phyloP scores from a whole-genome alignment of 2,329 filamentous ascomycete genomes.

The Xylariaceae sp. region DNA sequence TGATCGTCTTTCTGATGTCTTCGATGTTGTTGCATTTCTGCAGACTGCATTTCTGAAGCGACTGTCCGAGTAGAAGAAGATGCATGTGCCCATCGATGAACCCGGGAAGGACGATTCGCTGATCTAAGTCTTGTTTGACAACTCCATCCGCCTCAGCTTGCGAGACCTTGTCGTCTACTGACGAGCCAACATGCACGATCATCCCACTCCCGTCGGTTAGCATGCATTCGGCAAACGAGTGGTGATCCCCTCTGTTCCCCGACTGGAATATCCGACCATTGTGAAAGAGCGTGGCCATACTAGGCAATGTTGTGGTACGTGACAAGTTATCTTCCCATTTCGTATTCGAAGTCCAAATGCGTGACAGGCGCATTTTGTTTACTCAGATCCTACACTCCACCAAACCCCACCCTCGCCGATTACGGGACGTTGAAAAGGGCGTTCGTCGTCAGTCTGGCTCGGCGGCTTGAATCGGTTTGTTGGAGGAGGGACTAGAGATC shows the following conservation, averaged over 20 bases:
- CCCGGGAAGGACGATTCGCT: slow-evolving; percentile 45
- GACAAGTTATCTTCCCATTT: no score
- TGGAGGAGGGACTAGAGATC: no score
- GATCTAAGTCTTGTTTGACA: slow-evolving; percentile 33
- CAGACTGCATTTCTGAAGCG: slow-evolving; percentile 48
- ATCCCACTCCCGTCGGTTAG: slow-evolving; percentile 31
- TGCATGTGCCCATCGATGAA: slow-evolving; percentile 59
- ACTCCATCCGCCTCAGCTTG: slow-evolving; percentile 24
- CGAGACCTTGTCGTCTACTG: slow-evolving; percentile 29
- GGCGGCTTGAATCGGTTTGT: no score
- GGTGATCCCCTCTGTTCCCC: slow-evolving; percentile 26
- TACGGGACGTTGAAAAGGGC: no score
- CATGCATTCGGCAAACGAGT: slow-evolving; percentile 35
- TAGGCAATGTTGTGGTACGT: neutral
- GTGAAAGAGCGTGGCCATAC: slow-evolving; percentile 51
- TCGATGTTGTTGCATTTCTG: slow-evolving; percentile 41
- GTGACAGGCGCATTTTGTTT: no score
- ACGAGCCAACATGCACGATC: slow-evolving; percentile 35
- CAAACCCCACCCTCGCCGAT: no score
- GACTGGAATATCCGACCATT: slow-evolving; percentile 57
- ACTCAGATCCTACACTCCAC: no score
- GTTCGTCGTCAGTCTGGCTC: no score
- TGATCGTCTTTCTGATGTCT: slow-evolving; percentile 47
- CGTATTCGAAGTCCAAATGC: no score
- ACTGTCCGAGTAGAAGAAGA: slow-evolving; percentile 51